Evolutionary conservation across 2,329 filamentous ascomycete species (phyloP), one percentile per base, ranked within the genome.

Genomic region (Colletotrichum karsti): DNA sequence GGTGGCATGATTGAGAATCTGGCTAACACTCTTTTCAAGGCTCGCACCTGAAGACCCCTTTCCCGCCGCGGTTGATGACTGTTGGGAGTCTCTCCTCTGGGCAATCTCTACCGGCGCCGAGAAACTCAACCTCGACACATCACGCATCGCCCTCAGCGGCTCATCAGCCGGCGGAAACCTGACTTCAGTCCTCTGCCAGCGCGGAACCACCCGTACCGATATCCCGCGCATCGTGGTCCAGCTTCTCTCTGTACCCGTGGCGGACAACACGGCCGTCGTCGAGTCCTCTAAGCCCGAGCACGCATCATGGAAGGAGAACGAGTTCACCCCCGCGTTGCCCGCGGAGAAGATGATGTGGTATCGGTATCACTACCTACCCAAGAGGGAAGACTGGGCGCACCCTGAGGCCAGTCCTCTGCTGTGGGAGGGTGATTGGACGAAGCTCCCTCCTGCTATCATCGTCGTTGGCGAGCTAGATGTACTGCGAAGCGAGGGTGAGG

Each of bases 341-440:
- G 85, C 86, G 0, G 77, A 77, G 3, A 89, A 89, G 75, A 90
- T 90, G 87, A 73, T 87, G 54, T 90, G 88, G 87, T 90, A 88
- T 72, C 80, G 87, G n/a, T 73, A 81, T 18, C 84, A 87, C 73
- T 90, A 89, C 75, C 80, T 90, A 2, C 86, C 87, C 0, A 77
- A 84, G 44, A 63, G 78, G 24, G 73, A 72, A 2, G 80, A 83
- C 59, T 83, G 85, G 81, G 71, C 73, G 3, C 77, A 87, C 35
- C 83, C 84, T 0, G 86, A 89, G 73, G 85, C 87, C 0, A 88
- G 84, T 51, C 85, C 86, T 3, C 73, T 89, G 53, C 79, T 89
- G 20, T 87, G 85, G 76, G 28, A 74, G 2, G 82, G 81, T 2
- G 81, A 85, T 55, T 89, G 86, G 82, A 75, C 79, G 2, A 75